These are phyloP conservation scores for Besnoitia besnoiti DNA, from an alignment of 169 alveolate genomes.

Conservation along the genomic window DNA sequence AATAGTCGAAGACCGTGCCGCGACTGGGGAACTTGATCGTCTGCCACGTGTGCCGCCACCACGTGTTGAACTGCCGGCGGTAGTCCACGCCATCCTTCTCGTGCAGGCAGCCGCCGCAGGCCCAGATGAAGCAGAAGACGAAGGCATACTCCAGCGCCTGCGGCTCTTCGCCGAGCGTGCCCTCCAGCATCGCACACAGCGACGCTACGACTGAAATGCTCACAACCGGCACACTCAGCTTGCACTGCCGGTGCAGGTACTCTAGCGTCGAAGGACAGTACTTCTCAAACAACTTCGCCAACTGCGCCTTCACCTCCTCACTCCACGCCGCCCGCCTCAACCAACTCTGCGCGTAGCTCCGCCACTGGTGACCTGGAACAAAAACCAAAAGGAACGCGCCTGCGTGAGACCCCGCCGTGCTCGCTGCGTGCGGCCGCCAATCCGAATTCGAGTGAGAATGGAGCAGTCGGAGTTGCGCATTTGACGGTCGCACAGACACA, in stretches of 20 bases:
- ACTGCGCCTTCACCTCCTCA: constrained; percentile 83
- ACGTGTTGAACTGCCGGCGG: constrained; percentile 91
- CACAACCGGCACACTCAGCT: constrained; percentile 87
- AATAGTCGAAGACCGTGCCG: constrained; percentile 96
- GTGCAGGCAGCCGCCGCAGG: constrained; percentile 93
- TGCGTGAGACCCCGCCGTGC: neutral
- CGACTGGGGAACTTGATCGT: constrained; percentile 94
- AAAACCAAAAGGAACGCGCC: neutral
- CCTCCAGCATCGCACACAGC: constrained; percentile 81
- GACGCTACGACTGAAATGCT: constrained; percentile 84
- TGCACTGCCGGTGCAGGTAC: constrained; percentile 87
- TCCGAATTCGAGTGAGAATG: too few species aligned
- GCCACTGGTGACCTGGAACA: constrained; percentile 90
- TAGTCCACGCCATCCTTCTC: constrained; percentile 95
- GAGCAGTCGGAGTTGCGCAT: too few species aligned
- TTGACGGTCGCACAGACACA: neutral
- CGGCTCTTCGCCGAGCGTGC: constrained; percentile 80
- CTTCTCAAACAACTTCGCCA: constrained; percentile 89
- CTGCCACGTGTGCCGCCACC: constrained; percentile 96
- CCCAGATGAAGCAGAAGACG: constrained; percentile 93
- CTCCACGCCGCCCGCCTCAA: constrained; percentile 75
- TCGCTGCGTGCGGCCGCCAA: too few species aligned
- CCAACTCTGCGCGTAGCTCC: constrained; percentile 94
- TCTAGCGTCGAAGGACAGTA: constrained; percentile 89
- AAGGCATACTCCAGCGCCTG: constrained; percentile 91